A percentile compares a stretch with the other conserved stretches of the same genome.
Conservation (phyloP, 2,329 filamentous ascomycete species). For the Plectosphaerella cucumerina region DNA sequence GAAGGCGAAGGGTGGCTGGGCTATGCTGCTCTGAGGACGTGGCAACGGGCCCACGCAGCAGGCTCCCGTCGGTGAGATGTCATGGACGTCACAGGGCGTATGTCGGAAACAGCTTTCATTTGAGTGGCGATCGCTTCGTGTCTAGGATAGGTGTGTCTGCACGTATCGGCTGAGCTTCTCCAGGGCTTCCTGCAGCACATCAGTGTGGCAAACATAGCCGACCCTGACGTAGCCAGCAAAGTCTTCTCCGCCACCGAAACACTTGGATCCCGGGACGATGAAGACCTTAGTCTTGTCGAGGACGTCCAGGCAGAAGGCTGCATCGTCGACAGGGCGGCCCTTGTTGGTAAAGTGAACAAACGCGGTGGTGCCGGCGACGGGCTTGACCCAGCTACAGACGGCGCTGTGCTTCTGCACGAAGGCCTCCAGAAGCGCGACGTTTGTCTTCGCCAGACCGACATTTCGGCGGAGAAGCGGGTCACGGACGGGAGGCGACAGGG, state of each 20-base stretch:
- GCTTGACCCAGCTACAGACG: slow-evolving; percentile 67
- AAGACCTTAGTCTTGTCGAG: slow-evolving; percentile 67
- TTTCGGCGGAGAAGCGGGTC: slow-evolving; percentile 49
- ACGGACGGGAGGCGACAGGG: slow-evolving; percentile 50
- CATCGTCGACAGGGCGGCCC: slow-evolving; percentile 60
- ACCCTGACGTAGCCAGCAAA: slow-evolving; percentile 74
- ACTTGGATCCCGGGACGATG: slow-evolving; percentile 67
- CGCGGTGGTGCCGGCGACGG: slow-evolving; percentile 74
- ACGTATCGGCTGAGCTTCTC: slow-evolving; percentile 41
- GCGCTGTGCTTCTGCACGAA: slow-evolving; percentile 64
- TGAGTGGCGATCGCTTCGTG: no score
- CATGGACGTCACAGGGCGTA: no score
- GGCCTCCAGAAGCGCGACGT: slow-evolving; percentile 59
- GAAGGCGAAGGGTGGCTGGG: no score
- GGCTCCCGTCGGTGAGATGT: no score
- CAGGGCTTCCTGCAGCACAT: slow-evolving; percentile 63
- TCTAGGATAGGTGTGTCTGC: not conserved
- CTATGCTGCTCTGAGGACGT: no score
- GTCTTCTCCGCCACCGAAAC: slow-evolving; percentile 64
- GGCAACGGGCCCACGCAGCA: no score
- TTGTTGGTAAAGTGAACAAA: slow-evolving; percentile 66
- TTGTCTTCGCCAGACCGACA: slow-evolving; percentile 61
- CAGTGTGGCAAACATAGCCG: slow-evolving; percentile 70
- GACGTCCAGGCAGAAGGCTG: slow-evolving; percentile 65
- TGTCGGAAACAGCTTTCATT: no score